Evolutionary conservation across 2,329 filamentous ascomycete genomes (phyloP), one percentile per base, ranked within the genome.

Genomic region (Calonectria naviculata): DNA sequence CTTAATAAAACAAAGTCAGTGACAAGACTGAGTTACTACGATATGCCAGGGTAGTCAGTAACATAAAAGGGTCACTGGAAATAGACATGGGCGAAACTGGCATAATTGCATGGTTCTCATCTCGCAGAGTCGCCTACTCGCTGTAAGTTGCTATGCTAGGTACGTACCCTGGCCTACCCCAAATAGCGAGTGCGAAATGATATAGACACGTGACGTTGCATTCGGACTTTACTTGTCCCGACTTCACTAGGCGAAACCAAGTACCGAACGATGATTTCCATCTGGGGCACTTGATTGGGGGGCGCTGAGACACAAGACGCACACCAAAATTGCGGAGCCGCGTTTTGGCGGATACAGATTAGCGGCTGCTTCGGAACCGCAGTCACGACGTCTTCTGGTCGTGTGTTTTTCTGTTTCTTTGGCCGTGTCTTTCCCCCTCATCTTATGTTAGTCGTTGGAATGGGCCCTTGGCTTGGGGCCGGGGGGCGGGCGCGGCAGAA

Each of bases 271-370:
- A 61, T 61, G 36, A 34, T 42, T 26, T 61, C 56, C 15, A 24
- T 29, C 19, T n/a, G 36, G 34, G 41, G 52, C 44, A 52, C 24
- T 26, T 52, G 63, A 65, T 44, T 44, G 60, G 60, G 3, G 26
- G 26, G 10, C 36, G 21, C 63, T 46, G 46, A 29, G n/a, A 52
- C 58, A 24, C 36, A 42, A 54, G 46, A 13, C 38, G 56, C 56
- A 64, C 52, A 67, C 74, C 72, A 75, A 75, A 74, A 73, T 65
- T 68, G 72, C 76, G 76, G 76, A 78, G 76, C 76, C 76, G 76
- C 76, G 76, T 67, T 75, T 76, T 78, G 75, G 76, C 74, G 74
- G 54, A 60, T 56, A 64, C 69, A 67, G 70, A 38, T 60, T 67
- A 78, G 68, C 70, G 67, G 67, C 31, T 56, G 47, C 62, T 67